These are phyloP conservation scores for Pholiota conissans DNA, from an alignment of 768 basidiomycete genomes.

Conservation along the genomic window DNA sequence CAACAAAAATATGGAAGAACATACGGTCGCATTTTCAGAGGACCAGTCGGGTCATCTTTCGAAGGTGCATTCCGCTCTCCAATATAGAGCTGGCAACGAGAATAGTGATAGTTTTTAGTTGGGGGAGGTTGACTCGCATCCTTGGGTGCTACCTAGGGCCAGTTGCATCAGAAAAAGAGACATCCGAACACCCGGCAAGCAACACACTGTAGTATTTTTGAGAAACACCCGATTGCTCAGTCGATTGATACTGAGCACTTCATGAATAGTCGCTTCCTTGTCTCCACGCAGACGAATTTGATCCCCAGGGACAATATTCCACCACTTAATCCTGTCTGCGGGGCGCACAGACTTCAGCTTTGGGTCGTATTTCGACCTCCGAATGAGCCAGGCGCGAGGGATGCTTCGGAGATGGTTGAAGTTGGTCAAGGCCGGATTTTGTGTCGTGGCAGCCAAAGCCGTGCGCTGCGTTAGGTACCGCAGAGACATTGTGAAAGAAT, in stretches of 20 bases:
- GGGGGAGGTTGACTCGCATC: slow-evolving; percentile 24
- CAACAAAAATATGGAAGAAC: slow-evolving; percentile 20
- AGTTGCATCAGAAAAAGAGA: not conserved
- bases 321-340: slow-evolving; percentile 75
- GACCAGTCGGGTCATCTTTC: slow-evolving; percentile 30
- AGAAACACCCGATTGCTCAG: slow-evolving; percentile 69
- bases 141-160: slow-evolving; percentile 12
- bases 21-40: slow-evolving; percentile 44
- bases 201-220: slow-evolving; percentile 37
- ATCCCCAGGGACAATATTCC: slow-evolving; percentile 89
- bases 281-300: slow-evolving; percentile 71
- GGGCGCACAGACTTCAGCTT: slow-evolving; percentile 56
- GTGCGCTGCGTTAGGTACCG: slow-evolving; percentile 34
- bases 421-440: slow-evolving; percentile 57
- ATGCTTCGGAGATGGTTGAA: slow-evolving; percentile 66
- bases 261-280: slow-evolving; percentile 54
- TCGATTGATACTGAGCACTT: slow-evolving; percentile 74
- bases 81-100: slow-evolving; percentile 76
- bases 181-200: slow-evolving; percentile 1
- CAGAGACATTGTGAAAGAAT: slow-evolving; percentile 18
- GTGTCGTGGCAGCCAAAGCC: slow-evolving; percentile 49
- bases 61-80: slow-evolving; percentile 64
- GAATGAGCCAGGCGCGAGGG: slow-evolving; percentile 53
- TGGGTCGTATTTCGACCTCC: slow-evolving; percentile 42
- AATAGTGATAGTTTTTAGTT: slow-evolving; percentile 68